Conservation (phyloP, 2,329 filamentous ascomycete species). For the Cytospora mali region DNA sequence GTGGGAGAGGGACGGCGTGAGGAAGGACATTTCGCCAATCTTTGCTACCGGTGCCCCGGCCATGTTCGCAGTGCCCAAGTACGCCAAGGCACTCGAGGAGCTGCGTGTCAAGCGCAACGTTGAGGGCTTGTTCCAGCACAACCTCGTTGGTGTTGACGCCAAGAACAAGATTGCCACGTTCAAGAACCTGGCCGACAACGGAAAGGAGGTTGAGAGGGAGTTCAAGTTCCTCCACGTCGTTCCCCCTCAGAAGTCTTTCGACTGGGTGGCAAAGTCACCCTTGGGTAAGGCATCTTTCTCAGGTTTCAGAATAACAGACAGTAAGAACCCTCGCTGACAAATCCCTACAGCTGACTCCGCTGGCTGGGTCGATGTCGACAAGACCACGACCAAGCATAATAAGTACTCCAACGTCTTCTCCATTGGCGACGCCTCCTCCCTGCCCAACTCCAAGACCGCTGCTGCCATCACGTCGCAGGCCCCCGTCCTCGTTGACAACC, state of each 20-base stretch:
- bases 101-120: constrained; percentile 41
- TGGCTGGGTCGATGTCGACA: constrained; percentile 32
- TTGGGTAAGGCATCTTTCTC: constrained; percentile 32
- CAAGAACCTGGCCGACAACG: constrained; percentile 36
- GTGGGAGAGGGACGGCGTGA: constrained; percentile 40
- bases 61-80: constrained; percentile 46
- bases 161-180: constrained; percentile 39
- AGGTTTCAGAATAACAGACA: constrained; percentile 31
- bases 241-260: constrained; percentile 34
- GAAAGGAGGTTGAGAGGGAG: constrained; percentile 37
- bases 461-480: constrained; percentile 48
- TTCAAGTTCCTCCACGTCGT: constrained; percentile 43
- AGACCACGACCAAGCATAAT: constrained; percentile 31
- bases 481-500: constrained; percentile 47
- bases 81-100: constrained; percentile 39
- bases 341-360: constrained; percentile 27
- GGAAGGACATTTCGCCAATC: constrained; percentile 36
- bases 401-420: constrained; percentile 45
- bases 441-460: constrained; percentile 48
- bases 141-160: constrained; percentile 40
- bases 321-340: constrained; percentile 32
- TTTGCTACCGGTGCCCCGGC: constrained; percentile 41
- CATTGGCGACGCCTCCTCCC: constrained; percentile 43
- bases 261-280: constrained; percentile 32
- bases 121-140: constrained; percentile 44